These are phyloP conservation scores for Infundibulicybe gibba DNA, from an alignment of 768 basidiomycete species.

Conservation along the genomic window DNA sequence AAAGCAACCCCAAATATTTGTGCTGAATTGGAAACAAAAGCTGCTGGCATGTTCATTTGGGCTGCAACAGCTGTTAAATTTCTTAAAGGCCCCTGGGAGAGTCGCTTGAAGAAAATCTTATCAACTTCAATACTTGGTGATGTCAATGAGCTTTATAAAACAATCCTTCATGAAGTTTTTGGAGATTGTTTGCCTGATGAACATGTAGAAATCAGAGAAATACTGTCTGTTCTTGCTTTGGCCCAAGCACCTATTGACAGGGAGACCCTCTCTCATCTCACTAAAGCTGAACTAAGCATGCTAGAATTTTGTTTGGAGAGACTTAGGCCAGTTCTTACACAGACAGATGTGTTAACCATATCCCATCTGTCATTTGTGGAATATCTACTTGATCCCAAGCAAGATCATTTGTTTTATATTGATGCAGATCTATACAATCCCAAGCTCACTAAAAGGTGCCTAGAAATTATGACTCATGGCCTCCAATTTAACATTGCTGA, in stretches of 20 bases:
- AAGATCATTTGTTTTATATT: no score
- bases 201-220: no score
- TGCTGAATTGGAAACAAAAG: no score
- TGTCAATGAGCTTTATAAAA: background rate
- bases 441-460: background rate
- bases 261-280: background rate
- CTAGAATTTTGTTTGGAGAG: background rate
- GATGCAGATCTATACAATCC: background rate
- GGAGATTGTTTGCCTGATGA: background rate
- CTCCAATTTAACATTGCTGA: constrained; percentile 37
- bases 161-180: background rate
- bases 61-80: constrained; percentile 14
- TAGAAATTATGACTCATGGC: constrained; percentile 23
- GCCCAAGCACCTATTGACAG: no score
- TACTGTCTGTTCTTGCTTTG: no score
- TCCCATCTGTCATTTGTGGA: background rate
- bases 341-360: background rate
- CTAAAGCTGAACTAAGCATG: background rate
- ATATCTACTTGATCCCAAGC: no score
- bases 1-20: no score
- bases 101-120: no score
- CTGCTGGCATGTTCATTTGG: constrained; percentile 20
- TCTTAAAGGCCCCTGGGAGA: constrained; percentile 6
- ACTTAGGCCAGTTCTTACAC: background rate
- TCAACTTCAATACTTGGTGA: background rate